Evolutionary conservation across 768 basidiomycete genomes (phyloP), one percentile per base, ranked within the genome.

Genomic region (Epithele typhae): DNA sequence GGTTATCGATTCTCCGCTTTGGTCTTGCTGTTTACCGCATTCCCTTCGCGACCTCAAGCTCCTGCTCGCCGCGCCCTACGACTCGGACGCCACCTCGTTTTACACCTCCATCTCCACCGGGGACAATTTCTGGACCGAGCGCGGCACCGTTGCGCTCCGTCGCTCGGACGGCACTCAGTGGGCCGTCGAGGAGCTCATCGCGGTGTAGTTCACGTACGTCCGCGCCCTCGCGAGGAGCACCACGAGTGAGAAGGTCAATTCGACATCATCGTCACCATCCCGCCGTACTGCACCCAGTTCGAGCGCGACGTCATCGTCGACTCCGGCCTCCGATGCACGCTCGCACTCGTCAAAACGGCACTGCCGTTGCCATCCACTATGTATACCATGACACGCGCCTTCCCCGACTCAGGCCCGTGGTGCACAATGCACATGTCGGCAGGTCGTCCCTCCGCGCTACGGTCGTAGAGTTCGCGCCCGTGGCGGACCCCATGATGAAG

Each of bases 301-400:
- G 92, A 99, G 62, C 82, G 94, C 11, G 87, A 93, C 65, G 89
- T 94, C 2, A 78, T 98, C 32, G 80, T 82, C 23, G 95, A 97
- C 64, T 82, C 93, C 14, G 96, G 94, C 2, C 68, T 99, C 37
- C 79, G n/a, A n/a, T n/a, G 78, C 22, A 83, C 87, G 1, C 70
- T 97, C 25, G 84, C 89, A 0, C 73, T 98, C 48, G 79, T 99
- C 43, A 87, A 93, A 96, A 99, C 57, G 95, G 95, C 22, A 82
- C 90, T 0, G 91, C 93, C 2, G 86, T 94, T 15, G 96, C 92
- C 12, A 77, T 98, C 56, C 98, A 99, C 70, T 99, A 90, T 60
- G 96, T n/a, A n/a, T n/a, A n/a, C 96, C 35, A 96, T 98, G 92
- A 92, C 93, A 1, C 81, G 95, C 39, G 75, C 81, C 2, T 98